Base-by-base conservation (phyloP, 352 stramenopile genomes). In the Thalassiosira exigua region DNA sequence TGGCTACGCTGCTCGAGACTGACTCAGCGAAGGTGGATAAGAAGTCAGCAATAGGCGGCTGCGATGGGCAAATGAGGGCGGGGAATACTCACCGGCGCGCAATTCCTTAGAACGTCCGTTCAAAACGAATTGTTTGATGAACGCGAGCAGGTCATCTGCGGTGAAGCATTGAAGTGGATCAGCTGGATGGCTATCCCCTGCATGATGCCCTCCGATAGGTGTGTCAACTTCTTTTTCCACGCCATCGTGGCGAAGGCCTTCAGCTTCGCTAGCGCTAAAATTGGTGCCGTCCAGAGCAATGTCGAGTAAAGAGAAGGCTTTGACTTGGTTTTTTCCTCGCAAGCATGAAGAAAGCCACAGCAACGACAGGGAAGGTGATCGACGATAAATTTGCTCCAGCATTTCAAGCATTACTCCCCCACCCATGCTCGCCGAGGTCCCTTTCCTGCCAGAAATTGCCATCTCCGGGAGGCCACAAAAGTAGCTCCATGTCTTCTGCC, bases 341-440 rank as follows among this genome's bases (percentile, higher is more conserved):
- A 92, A 62, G 67, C 73, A 81, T 41, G 77, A 92, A 24, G 74
- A 70, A 2, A 94, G 70, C 85, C 84, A 94, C 41, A 94, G 72
- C 24, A 93, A 73, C 54, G 79, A 81, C 29, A 87, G 52, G n/a
- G 92, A 89, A 7, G 89, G 89, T 53, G 85, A 56, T 2, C 77
- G 61, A 30, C 57, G 65, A 52, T 79, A 82, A 22, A 87, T 78
- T 75, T 86, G 59, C 66, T 86, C 67, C 21, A 86, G 41, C 65
- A 78, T 77, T 62, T 82, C 59, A 64, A 78, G 39, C 26, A 57
- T 72, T 36, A 29, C 27, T 29, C 17, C 68, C n/a, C 9, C 33
- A 39, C 29, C 27, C 22, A 21, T 42, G 44, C 53, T 41, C 9
- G 33, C 14, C 54, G 69, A 53, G 11, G 11, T 17, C 14, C 44